Evolutionary conservation across 2,329 filamentous ascomycete genomes (phyloP).

Genomic region (Xylariaceae sp.): DNA sequence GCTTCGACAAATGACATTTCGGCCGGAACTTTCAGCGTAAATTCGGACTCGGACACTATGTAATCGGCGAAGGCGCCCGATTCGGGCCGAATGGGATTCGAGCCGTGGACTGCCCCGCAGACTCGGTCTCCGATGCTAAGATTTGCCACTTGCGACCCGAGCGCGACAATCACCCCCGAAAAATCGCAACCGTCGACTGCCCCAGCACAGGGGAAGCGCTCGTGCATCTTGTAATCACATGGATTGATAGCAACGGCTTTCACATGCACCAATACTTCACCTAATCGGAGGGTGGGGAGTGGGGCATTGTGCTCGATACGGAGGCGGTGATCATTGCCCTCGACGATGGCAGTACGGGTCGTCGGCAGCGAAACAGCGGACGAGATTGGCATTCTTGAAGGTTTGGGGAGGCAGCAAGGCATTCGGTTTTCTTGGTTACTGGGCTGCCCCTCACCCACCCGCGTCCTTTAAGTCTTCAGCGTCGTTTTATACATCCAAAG

Average conservation of each 20-base stretch:
- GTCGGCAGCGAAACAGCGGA: slow-evolving; percentile 10
- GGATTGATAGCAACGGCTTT: slow-evolving; percentile 26
- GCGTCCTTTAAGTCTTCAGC: no score
- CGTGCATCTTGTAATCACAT: slow-evolving; percentile 23
- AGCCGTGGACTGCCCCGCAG: slow-evolving; percentile 36
- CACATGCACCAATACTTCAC: slow-evolving; percentile 17
- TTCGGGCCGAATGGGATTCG: slow-evolving; percentile 27
- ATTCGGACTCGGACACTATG: slow-evolving; percentile 27
- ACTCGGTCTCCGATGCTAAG: slow-evolving; percentile 35
- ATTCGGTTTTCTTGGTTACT: not conserved
- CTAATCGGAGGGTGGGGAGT: slow-evolving; percentile 14
- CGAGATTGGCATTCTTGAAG: slow-evolving; percentile 1
- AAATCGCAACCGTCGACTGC: slow-evolving; percentile 21
- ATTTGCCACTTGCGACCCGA: slow-evolving; percentile 17
- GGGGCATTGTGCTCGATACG: slow-evolving; percentile 12
- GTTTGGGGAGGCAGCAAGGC: not conserved
- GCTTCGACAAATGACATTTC: slow-evolving; percentile 31
- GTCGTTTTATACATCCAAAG: slow-evolving; percentile 3
- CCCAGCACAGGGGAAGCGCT: slow-evolving; percentile 13
- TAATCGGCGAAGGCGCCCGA: slow-evolving; percentile 38
- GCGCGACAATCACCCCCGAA: slow-evolving; percentile 21
- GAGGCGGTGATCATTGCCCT: slow-evolving; percentile 8
- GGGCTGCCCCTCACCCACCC: no score
- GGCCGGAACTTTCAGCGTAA: slow-evolving; percentile 33
- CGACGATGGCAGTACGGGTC: slow-evolving; percentile 15